Base-by-base conservation (phyloP, 805 yeast genomes). In the Lachancea sp. region DNA sequence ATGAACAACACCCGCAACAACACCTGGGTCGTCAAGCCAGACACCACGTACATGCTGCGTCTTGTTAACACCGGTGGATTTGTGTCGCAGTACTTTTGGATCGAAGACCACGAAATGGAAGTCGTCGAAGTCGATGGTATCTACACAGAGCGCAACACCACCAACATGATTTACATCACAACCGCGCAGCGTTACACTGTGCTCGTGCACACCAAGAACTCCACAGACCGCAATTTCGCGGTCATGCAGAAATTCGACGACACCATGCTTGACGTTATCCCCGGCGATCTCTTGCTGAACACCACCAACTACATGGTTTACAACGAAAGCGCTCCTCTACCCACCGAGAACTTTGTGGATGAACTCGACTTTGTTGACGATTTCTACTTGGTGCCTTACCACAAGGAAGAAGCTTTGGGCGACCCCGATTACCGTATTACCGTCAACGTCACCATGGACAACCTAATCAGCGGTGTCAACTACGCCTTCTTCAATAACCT, bases 401-500 rank as follows among this genome's bases (percentile, higher is more conserved):
- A 75, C 36, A 74, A 74, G 46, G 69, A 65, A 70, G 79, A 75
- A 46, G 57, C 77, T 26, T 72, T 67, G 32, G 85, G 76, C 36
- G 86, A 83, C 19, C 80, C 90, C 12, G 95, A 87, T 62, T 72
- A 75, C 53, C 71, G 72, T 46, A 73, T 89, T 57, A 73, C 78
- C n/a, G 70, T 93, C 42, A 80, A 79, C 55, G 90, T 93, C 47
- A 63, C 67, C 22, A 89, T 93, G 97, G 82, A 83, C 64, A 86
- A 87, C 72, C 73, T 93, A 66, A 75, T 74, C 40, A 72, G 88
- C 65, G 99, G 99, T 71, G 73, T 82, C 51, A 89, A 89, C 71
- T 93, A 93, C 63, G 98, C 98, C n/a, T 85, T 91, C 70, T 88
- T 91, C 82, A 90, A 91, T 74, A 83, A 87, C 62, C 72, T 85